These are phyloP conservation scores for Phaeotremella fagi DNA, from an alignment of 768 basidiomycete genomes.

Conservation along the genomic window DNA sequence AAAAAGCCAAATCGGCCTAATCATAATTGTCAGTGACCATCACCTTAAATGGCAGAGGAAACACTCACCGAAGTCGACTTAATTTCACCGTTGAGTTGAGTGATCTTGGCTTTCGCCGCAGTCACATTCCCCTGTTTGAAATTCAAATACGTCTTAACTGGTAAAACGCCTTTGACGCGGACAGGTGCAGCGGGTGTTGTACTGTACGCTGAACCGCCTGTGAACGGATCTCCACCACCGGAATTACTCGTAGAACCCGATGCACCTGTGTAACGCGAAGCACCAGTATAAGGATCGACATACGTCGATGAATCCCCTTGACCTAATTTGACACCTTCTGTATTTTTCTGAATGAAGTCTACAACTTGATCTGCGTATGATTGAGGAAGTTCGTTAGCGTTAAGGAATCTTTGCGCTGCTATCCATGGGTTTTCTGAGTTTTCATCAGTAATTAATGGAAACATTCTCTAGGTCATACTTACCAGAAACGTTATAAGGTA, in stretches of 20 bases:
- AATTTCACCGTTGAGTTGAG: slow-evolving; percentile 67
- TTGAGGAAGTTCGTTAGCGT: slow-evolving; percentile 73
- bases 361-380: slow-evolving; percentile 85
- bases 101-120: slow-evolving; percentile 60
- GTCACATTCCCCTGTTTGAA: slow-evolving; percentile 75
- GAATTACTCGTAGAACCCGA: slow-evolving; percentile 7
- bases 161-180: slow-evolving; percentile 46
- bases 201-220: slow-evolving; percentile 39
- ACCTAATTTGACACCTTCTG: slow-evolving; percentile 65
- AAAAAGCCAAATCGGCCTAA: slow-evolving; percentile 23
- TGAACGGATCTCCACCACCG: slow-evolving; percentile 41
- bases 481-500: slow-evolving; percentile 90
- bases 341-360: slow-evolving; percentile 88
- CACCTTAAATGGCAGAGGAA: too few relatives aligned
- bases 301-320: slow-evolving; percentile 52
- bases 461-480: too few relatives aligned
- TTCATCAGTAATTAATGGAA: not conserved
- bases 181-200: slow-evolving; percentile 40
- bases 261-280: slow-evolving; percentile 34
- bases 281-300: slow-evolving; percentile 88
- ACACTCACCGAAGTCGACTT: slow-evolving; percentile 45
- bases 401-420: slow-evolving; percentile 84
- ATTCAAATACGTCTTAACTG: slow-evolving; percentile 56
- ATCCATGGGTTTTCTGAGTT: slow-evolving; percentile 76
- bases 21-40: too few relatives aligned